Base-by-base conservation (phyloP, 2,329 filamentous ascomycete genomes). In the Chaetomiaceae sp. region DNA sequence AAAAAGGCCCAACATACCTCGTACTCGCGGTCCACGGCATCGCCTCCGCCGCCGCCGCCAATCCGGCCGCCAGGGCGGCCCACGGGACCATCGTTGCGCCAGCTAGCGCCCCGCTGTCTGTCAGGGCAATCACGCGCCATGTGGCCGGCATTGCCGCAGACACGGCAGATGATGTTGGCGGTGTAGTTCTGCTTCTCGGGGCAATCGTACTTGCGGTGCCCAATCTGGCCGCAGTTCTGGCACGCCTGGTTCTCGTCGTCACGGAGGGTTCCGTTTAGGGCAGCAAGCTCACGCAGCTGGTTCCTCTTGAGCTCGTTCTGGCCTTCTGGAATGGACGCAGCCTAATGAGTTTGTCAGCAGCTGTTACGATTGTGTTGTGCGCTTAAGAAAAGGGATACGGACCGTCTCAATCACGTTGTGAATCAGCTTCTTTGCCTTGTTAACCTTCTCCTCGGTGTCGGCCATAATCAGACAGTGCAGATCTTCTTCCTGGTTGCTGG, bases 401-500 rank as follows among this genome's bases (percentile, higher is more conserved):
- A 94, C 91, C 50, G 93, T 98, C 70, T 98, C 93, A 64, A 98
- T 97, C 62, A 98, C 86, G 58, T 97, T 96, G 70, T 98, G 91
- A 54, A 98, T 95, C 52, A 97, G 72, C 70, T 95, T 89, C 76
- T 97, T 98, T 56, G 93, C 93, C 71, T 97, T 98, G 75, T 95
- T 95, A 65, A 98, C 90, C 74, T 98, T 98, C 54, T 98, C 93
- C 73, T 98, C 94, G 30, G 91, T 97, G 64, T 98, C 93, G 62
- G 93, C 93, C 93, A 98, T 98, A 72, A 98, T 97, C 65, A 98
- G 75, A 70, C 93, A 98, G 71, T 98, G 93, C 48, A 98, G 78
- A 67, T 98, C 93, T 72, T 98, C 93, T 75, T 98, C 93, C 78
- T 98, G 93, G 76, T 98, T 98, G 79, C 93, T 97, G 68, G 91